Percentiles rank a stretch among this genome's conserved stretches.
These are phyloP conservation scores for Lyophyllum atratum DNA, from an alignment of 768 basidiomycete genomes.

Conservation along the genomic window DNA sequence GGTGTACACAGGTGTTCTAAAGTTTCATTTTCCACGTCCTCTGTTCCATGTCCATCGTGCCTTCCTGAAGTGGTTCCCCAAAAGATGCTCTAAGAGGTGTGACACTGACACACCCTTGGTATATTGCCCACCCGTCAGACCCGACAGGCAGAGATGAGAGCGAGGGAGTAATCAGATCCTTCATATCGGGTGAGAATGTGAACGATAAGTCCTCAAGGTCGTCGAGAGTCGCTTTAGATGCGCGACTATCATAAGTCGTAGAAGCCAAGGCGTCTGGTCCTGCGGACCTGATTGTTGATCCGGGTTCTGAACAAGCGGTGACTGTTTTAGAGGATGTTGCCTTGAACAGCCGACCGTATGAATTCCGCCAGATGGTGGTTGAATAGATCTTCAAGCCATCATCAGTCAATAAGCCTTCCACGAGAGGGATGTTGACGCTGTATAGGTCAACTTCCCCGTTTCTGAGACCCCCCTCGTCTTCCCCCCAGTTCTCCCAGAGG, in stretches of 20 bases:
- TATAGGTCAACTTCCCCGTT: slow-evolving; percentile 78
- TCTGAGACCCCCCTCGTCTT: slow-evolving; percentile 58
- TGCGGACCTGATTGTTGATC: slow-evolving; percentile 32
- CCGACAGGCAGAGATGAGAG: slow-evolving; percentile 66
- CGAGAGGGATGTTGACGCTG: slow-evolving; percentile 85
- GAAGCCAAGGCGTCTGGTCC: slow-evolving; percentile 43
- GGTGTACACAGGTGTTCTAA: slow-evolving; percentile 27
- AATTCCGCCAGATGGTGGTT: slow-evolving; percentile 85
- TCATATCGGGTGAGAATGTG: slow-evolving; percentile 72
- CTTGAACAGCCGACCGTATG: slow-evolving; percentile 82
- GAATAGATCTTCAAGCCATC: slow-evolving; percentile 70
- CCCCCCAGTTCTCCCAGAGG: slow-evolving; percentile 87
- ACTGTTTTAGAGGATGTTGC: slow-evolving; percentile 26
- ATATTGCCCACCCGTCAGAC: slow-evolving; percentile 81
- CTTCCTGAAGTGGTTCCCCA: slow-evolving; percentile 53
- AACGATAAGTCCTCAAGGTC: slow-evolving; percentile 54
- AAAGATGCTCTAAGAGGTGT: slow-evolving; percentile 79
- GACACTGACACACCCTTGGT: slow-evolving; percentile 69
- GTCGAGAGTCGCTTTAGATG: not conserved
- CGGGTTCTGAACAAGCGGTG: slow-evolving; percentile 18
- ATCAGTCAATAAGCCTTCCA: slow-evolving; percentile 60
- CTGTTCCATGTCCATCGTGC: slow-evolving; percentile 35
- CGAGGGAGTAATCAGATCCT: slow-evolving; percentile 63
- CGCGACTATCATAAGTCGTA: not conserved
- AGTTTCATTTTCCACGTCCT: slow-evolving; percentile 61